phyloP scores from a whole-genome alignment of 2,329 filamentous ascomycete species.

The Ambrosiella cleistominuta region DNA sequence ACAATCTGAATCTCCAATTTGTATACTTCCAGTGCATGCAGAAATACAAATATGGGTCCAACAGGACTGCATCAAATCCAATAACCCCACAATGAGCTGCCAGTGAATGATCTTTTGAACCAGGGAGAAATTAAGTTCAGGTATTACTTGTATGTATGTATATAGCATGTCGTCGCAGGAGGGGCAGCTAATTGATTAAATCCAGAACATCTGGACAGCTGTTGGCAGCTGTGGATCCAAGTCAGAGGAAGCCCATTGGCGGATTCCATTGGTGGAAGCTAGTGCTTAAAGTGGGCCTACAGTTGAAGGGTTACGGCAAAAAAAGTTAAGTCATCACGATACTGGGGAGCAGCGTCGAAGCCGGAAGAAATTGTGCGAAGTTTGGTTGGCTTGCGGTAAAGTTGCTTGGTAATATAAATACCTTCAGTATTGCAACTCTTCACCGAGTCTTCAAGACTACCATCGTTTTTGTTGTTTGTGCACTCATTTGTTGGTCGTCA shows the following conservation, averaged over 20 bases:
- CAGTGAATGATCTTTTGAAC: too few species aligned
- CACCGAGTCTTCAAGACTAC: not conserved
- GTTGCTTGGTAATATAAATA: conserved; percentile 6
- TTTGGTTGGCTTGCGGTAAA: not conserved
- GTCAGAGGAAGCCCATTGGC: not conserved
- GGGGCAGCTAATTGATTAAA: not conserved
- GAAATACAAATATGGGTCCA: too few species aligned
- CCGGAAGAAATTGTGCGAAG: conserved; percentile 11
- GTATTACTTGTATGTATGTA: too few species aligned
- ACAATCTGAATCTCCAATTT: too few species aligned
- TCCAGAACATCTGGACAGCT: not conserved
- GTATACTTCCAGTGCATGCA: too few species aligned
- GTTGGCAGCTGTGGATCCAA: not conserved
- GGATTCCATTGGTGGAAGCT: not conserved
- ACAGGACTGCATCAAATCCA: too few species aligned
- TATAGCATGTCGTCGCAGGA: not conserved
- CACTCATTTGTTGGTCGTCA: not conserved
- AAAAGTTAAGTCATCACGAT: conserved; percentile 11
- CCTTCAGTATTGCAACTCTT: not conserved
- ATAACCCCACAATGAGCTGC: too few species aligned
- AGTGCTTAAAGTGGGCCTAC: not conserved
- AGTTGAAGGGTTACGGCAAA: not conserved
- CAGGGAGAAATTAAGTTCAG: too few species aligned
- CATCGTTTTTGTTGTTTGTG: not conserved
- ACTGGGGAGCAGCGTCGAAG: conserved; percentile 7